phyloP scores from a whole-genome alignment of 768 basidiomycete species.

The Psilocybe azurescens region DNA sequence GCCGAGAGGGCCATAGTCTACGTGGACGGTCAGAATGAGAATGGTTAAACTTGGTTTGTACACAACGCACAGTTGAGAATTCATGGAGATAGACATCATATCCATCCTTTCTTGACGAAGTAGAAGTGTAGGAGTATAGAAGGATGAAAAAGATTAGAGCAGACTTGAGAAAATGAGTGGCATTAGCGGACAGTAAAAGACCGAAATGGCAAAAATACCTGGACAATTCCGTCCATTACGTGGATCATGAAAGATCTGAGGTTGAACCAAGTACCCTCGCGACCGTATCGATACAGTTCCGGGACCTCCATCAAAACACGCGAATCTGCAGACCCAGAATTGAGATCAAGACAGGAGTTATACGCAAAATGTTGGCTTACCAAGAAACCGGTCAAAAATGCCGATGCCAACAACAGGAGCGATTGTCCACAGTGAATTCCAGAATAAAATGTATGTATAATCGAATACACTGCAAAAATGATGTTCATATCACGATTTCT shows the following conservation, averaged over 20 bases:
- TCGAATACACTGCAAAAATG: conserved; percentile 65
- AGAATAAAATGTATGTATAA: conserved; percentile 92
- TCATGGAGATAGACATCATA: conserved; percentile 77
- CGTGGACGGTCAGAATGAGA: not conserved
- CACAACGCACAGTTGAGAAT: conserved; percentile 73
- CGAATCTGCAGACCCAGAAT: conserved; percentile 54
- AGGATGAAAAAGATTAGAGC: conserved; percentile 88
- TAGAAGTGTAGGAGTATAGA: conserved; percentile 73
- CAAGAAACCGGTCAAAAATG: conserved; percentile 89
- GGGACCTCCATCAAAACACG: conserved; percentile 89
- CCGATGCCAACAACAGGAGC: conserved; percentile 94
- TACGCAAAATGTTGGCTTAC: conserved; percentile 42
- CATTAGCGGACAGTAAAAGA: not conserved
- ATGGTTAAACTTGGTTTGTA: not conserved
- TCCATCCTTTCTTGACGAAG: conserved; percentile 81
- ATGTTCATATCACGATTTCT: conserved; percentile 3
- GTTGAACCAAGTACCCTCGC: conserved; percentile 83
- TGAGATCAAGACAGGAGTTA: not conserved
- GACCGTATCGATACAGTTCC: conserved; percentile 86
- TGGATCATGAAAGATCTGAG: conserved; percentile 71
- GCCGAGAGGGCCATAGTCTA: conserved; percentile 85
- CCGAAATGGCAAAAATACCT: conserved; percentile 46
- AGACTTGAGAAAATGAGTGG: conserved; percentile 54
- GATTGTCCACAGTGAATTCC: conserved; percentile 97
- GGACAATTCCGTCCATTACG: conserved; percentile 82